Evolutionary conservation across 345 rosid species (phyloP), one percentile per base, ranked within the genome.

Genomic region (Eucalyptus erythrocorys): DNA sequence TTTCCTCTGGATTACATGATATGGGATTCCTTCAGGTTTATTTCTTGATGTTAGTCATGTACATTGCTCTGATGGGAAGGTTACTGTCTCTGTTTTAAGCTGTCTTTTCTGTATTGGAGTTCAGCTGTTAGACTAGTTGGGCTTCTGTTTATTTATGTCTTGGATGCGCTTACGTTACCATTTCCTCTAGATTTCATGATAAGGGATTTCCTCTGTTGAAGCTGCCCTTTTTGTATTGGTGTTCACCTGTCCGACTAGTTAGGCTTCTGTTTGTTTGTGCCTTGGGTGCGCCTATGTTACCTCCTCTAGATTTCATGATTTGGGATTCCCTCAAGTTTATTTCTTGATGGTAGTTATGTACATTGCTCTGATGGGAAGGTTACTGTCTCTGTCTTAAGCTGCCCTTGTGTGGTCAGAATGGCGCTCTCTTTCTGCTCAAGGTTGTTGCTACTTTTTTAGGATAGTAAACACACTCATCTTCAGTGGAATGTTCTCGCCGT

Each of bases 1-100:
- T 51, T 19, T 51, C 0, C 55, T 51, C 55, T 51, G 3, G 53
- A 50, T 6, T 51, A 1, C 2, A 51, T 3, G 57, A 51, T 51
- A 0, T 51, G 57, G 53, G 57, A 51, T 19, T 51, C 4, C 57
- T 1, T 19, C 57, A 19, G 0, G 57, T 51, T 51, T 0, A 3
- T 19, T 51, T 51, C 57, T 19, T 19, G 57, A 51, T 0, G 24
- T 51, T 51, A 3, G 24, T 51, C 0, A 3, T 51, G 57, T 51
- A 51, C 57, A 51, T 51, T 51, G 57, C 21, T 16, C 55, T 16
- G 55, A 7, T 51, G 0, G 0, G 57, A 51, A 51, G 57, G 57
- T 51, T 51, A 19, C 24, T 51, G 24, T 51, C 57, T 51, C 57
- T 0, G 57, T 51, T 19, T 48, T n/a, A n/a, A n/a, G n/a, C n/a